A percentile compares a stretch with the other conserved stretches of the same genome.
Evolutionary conservation across 495 filamentous ascomycete genomes (phyloP).

Genomic region (Thozetella sp.): DNA sequence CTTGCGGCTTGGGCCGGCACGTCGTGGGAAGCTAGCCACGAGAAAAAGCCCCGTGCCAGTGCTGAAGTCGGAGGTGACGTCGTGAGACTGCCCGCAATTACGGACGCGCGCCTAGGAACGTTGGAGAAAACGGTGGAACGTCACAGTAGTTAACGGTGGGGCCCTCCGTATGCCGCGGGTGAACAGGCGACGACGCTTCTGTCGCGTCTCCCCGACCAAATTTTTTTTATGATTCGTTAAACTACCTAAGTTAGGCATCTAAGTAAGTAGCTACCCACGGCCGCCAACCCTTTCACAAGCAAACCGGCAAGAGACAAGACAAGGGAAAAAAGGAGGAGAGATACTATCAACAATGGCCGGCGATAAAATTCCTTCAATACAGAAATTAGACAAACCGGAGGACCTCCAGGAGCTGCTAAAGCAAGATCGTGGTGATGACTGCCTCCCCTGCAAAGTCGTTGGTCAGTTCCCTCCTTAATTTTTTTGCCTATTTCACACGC

Average conservation of each 20-base stretch:
- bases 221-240: too few relatives aligned
- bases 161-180: too few relatives aligned
- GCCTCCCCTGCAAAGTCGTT: constrained; percentile 66
- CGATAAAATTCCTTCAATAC: constrained; percentile 37
- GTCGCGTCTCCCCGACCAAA: constrained; percentile 2
- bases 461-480: constrained; percentile 41
- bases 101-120: neutral
- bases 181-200: too few relatives aligned
- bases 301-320: too few relatives aligned
- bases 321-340: neutral
- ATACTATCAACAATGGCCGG: constrained; percentile 32
- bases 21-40: neutral
- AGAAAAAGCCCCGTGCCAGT: neutral
- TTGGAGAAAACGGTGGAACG: too few relatives aligned
- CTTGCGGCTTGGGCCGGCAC: neutral
- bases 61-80: neutral
- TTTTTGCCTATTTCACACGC: neutral
- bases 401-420: constrained; percentile 54
- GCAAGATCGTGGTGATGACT: constrained; percentile 70
- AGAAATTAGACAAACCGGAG: constrained; percentile 49
- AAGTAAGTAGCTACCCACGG: too few relatives aligned
- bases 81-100: neutral
- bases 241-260: too few relatives aligned
- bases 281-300: too few relatives aligned
- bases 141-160: neutral